Percentiles rank a stretch among this genome's conserved stretches.
Conservation (phyloP, 345 rosid species). For the Punica granatum region DNA sequence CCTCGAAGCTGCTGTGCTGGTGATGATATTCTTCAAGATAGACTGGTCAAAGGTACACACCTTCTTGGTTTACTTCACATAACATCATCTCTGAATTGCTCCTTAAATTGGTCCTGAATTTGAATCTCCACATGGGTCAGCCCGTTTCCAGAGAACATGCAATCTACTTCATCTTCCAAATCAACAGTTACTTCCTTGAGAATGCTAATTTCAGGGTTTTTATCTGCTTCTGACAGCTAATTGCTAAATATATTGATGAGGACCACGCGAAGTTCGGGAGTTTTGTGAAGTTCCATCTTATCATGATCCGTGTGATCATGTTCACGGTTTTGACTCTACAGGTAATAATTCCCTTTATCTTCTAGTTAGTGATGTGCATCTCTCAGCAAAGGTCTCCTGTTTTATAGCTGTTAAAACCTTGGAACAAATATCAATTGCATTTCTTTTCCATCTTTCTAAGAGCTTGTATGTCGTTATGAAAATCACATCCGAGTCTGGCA, state of each 20-base stretch:
- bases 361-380: neutral
- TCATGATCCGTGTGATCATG: constrained; percentile 24
- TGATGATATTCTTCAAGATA: constrained; percentile 35
- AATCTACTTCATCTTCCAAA: neutral
- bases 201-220: neutral
- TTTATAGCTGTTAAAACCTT: no score
- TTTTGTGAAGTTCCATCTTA: constrained; percentile 27
- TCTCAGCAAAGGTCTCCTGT: no score
- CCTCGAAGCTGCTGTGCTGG: constrained; percentile 28
- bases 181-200: neutral
- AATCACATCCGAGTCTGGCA: no score
- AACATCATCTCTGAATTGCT: neutral
- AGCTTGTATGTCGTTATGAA: no score
- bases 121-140: neutral
- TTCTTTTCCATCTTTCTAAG: no score
- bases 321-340: constrained; percentile 28
- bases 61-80: constrained; percentile 6
- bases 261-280: constrained; percentile 9
- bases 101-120: neutral
- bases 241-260: constrained; percentile 21
- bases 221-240: constrained; percentile 20
- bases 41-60: constrained; percentile 42
- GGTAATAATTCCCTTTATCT: constrained; percentile 24
- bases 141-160: neutral
- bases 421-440: neutral